These are phyloP conservation scores for Coniochaeta sp. DNA, from an alignment of 2,329 filamentous ascomycete genomes.

Conservation along the genomic window DNA sequence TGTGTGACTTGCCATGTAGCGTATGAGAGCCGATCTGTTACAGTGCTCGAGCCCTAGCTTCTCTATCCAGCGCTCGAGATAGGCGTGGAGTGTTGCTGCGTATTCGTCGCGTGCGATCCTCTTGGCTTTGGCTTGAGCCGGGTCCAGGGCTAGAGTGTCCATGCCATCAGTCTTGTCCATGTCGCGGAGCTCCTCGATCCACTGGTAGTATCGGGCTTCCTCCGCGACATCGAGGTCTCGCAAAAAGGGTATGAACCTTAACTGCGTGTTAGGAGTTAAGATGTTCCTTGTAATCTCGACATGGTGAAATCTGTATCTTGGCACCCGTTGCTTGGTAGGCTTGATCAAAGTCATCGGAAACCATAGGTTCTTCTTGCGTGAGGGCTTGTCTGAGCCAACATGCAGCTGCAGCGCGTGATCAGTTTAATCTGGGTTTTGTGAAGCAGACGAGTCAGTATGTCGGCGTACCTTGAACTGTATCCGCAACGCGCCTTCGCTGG, in stretches of 20 bases:
- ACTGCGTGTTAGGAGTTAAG: conserved; percentile 50
- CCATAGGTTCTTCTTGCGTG: conserved; percentile 30
- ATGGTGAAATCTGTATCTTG: conserved; percentile 52
- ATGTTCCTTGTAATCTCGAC: conserved; percentile 53
- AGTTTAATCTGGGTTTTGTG: not conserved
- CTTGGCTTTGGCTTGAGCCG: conserved; percentile 38
- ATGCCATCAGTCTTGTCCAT: conserved; percentile 52
- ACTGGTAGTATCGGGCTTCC: conserved; percentile 45
- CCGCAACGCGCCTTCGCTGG: conserved; percentile 31
- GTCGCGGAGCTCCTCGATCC: conserved; percentile 49
- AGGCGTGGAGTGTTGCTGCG: conserved; percentile 41
- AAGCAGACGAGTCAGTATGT: not conserved
- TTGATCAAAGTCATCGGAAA: conserved; percentile 33
- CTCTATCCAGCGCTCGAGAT: conserved; percentile 46
- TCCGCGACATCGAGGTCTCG: conserved; percentile 48
- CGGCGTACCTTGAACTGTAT: conserved; percentile 41
- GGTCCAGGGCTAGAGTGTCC: conserved; percentile 29
- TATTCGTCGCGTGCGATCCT: conserved; percentile 43
- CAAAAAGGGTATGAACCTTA: conserved; percentile 53
- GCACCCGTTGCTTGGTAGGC: conserved; percentile 43
- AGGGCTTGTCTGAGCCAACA: conserved; percentile 27
- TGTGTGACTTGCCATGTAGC: conserved; percentile 40
- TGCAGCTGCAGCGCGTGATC: conserved; percentile 28
- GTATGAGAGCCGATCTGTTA: conserved; percentile 43
- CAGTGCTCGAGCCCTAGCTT: conserved; percentile 41